phyloP scores from a whole-genome alignment of 306 rosid genomes.

The Cucumis cinereus region DNA sequence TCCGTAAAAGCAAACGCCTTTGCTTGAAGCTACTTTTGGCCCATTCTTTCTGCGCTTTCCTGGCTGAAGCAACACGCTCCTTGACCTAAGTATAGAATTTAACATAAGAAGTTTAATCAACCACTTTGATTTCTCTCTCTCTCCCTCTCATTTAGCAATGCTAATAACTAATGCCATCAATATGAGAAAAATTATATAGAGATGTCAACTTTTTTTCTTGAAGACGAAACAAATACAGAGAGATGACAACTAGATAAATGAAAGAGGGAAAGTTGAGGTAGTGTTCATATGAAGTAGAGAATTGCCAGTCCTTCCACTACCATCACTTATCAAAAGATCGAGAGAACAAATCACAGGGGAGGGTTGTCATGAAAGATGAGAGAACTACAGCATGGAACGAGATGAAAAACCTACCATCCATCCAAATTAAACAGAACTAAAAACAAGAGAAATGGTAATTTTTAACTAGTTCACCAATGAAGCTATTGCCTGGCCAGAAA shows the following conservation, averaged over 20 bases:
- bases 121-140: not conserved
- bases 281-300: not conserved
- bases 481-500: conserved; percentile 4
- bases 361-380: not conserved
- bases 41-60: conserved; percentile 82
- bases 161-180: not conserved
- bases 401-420: not conserved
- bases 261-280: not conserved
- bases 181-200: not conserved
- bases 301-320: not conserved
- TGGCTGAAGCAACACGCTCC: conserved; percentile 67
- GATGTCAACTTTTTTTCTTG: not conserved
- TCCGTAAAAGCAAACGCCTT: conserved; percentile 72
- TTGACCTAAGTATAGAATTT: conserved; percentile 43
- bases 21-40: conserved; percentile 84
- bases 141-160: not conserved
- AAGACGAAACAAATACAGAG: too few relatives aligned
- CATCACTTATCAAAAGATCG: not conserved
- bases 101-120: conserved; percentile 9
- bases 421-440: not conserved
- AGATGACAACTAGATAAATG: not conserved
- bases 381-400: not conserved
- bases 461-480: not conserved
- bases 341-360: not conserved
- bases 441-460: not conserved